Conservation (phyloP, 1,139 yeast genomes). For the Casaregolazyma lundiana region DNA sequence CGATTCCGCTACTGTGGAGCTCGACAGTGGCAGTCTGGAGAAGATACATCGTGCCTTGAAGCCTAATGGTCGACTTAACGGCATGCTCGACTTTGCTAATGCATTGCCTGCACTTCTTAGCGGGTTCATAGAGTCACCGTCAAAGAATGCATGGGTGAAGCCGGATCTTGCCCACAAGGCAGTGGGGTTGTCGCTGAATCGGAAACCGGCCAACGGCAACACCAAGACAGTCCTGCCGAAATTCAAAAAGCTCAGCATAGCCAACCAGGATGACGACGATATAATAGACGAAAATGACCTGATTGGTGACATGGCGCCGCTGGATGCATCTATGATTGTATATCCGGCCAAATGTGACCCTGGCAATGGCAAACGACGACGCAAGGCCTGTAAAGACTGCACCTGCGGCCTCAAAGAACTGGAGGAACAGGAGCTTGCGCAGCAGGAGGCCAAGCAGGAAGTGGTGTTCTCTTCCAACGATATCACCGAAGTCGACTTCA, state of each 20-base stretch:
- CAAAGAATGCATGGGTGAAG: conserved; percentile 40
- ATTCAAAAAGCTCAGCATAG: conserved; percentile 20
- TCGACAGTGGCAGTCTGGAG: conserved; percentile 44
- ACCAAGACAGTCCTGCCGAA: conserved; percentile 16
- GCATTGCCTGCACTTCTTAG: conserved; percentile 56
- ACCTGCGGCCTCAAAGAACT: conserved; percentile 91
- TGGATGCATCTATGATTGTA: conserved; percentile 30
- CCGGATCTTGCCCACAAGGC: conserved; percentile 32
- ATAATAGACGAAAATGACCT: conserved; percentile 45
- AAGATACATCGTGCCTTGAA: conserved; percentile 41
- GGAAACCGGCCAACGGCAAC: conserved; percentile 9
- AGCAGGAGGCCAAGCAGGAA: conserved; percentile 22
- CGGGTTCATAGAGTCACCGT: conserved; percentile 51
- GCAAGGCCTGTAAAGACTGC: conserved; percentile 86
- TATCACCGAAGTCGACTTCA: conserved; percentile 81
- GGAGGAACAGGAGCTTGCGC: conserved; percentile 38
- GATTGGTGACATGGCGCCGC: conserved; percentile 30
- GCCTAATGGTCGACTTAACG: conserved; percentile 48
- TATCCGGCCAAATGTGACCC: conserved; percentile 40
- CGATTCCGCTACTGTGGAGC: conserved; percentile 33
- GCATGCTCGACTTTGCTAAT: conserved; percentile 45
- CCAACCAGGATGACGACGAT: conserved; percentile 35
- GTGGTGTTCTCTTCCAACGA: conserved; percentile 60
- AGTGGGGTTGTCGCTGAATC: conserved; percentile 12
- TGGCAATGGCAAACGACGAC: conserved; percentile 48